A percentile compares a stretch with the other conserved stretches of the same genome.
These are phyloP conservation scores for Colletotrichum shisoi DNA, from an alignment of 2,329 filamentous ascomycete genomes.

Conservation along the genomic window DNA sequence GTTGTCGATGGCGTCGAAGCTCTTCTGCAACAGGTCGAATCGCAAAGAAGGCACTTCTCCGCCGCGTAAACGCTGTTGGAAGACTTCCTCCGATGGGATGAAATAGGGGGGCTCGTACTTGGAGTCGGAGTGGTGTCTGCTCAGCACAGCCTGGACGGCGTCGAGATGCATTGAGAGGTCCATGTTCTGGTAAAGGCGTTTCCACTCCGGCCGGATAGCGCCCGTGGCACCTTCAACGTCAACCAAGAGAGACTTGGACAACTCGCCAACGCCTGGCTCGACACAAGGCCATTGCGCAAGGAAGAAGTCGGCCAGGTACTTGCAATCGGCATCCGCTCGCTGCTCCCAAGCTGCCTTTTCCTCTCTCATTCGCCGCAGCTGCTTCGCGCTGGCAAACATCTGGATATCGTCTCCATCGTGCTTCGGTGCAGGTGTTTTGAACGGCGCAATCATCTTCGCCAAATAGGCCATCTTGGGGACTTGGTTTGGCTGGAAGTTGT, in stretches of 20 bases:
- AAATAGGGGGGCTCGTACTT: conserved; percentile 39
- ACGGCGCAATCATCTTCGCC: conserved; percentile 46
- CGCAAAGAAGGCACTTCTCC: conserved; percentile 40
- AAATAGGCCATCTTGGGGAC: conserved; percentile 47
- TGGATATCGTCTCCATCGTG: conserved; percentile 42
- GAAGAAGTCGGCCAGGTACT: conserved; percentile 52
- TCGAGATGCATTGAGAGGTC: conserved; percentile 55
- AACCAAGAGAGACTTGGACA: conserved; percentile 47
- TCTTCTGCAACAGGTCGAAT: conserved; percentile 40
- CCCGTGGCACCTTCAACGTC: conserved; percentile 51
- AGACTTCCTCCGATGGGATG: conserved; percentile 38
- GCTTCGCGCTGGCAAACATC: conserved; percentile 45
- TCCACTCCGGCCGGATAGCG: conserved; percentile 56
- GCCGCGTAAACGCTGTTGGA: conserved; percentile 35
- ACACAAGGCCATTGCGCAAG: conserved; percentile 56
- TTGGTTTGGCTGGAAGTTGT: conserved; percentile 49
- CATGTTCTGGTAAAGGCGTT: conserved; percentile 57
- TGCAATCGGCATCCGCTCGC: conserved; percentile 48
- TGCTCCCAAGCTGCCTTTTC: conserved; percentile 45
- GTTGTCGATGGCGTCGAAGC: conserved; percentile 28
- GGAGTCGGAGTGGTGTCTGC: conserved; percentile 43
- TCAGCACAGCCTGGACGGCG: conserved; percentile 53
- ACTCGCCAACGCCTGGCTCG: conserved; percentile 45
- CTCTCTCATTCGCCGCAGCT: conserved; percentile 46
- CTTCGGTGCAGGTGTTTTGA: conserved; percentile 44